phyloP scores from a whole-genome alignment of 108 stramenopile genomes.

The Schizochytrium sp. region DNA sequence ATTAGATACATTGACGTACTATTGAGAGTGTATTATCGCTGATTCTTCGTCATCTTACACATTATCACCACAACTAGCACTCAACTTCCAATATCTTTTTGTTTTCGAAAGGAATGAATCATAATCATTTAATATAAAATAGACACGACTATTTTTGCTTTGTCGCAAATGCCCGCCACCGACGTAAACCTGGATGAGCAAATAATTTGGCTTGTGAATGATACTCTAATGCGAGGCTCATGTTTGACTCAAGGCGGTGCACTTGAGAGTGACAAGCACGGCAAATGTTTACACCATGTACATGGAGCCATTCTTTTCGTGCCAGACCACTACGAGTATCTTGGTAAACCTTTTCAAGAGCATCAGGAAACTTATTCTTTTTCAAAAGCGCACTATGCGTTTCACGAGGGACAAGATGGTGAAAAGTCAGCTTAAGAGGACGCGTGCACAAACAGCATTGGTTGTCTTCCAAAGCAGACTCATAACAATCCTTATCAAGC shows the following conservation, averaged over 20 bases:
- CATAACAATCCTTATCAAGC: not conserved
- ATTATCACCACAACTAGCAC: no score
- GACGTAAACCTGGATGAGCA: not conserved
- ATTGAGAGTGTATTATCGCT: no score
- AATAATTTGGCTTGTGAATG: not conserved
- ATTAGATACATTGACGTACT: no score
- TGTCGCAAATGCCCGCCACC: no score
- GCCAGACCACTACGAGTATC: not conserved
- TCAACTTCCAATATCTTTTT: no score
- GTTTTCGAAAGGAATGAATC: no score
- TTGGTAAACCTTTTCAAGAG: constrained; percentile 14
- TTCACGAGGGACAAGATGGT: not conserved
- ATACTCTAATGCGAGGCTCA: not conserved
- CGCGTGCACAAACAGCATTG: not conserved
- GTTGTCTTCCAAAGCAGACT: not conserved
- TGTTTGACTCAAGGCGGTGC: not conserved
- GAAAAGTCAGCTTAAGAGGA: not conserved
- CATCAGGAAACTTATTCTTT: constrained; percentile 6
- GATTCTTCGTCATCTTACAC: no score
- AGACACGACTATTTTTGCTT: no score
- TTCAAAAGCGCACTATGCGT: not conserved
- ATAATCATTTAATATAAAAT: no score
- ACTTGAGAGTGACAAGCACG: not conserved
- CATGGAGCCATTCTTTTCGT: not conserved
- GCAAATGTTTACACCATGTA: not conserved